Evolutionary conservation across 1,284 basidiomycete genomes (phyloP), one percentile per base, ranked within the genome.

Genomic region (Puccinia hordei): DNA sequence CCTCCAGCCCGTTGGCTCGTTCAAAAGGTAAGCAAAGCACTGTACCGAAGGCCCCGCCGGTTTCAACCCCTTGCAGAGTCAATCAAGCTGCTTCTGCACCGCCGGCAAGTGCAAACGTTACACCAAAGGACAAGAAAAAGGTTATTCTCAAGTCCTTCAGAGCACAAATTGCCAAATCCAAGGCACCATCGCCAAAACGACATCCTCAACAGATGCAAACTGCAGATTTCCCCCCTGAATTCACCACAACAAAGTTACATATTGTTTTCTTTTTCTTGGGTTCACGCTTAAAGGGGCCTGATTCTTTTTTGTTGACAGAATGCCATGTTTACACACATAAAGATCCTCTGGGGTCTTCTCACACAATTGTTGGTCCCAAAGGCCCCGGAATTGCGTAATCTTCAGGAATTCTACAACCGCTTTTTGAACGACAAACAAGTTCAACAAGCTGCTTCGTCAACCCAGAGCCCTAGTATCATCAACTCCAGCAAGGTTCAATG

Each of bases 271-370:
- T 72, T 30, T 0, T 38, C 13, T 46, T 33, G 6, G 15, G 3
- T 46, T 33, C n/a, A n/a, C 1, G 4, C 27, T 24, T 68, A 12
- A n/a, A 24, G n/a, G 24, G 6, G 9, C 22, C n/a, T 63, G 35
- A 46, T 68, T 24, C 19, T 38, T 46, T 13, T 30, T 55, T 6
- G 13, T 77, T 24, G n/a, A n/a, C n/a, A 46, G 76, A 57, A 57
- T 3, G 35, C 65, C 5, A 24, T 78, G 8, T 78, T 71, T 19
- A 30, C 59, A 15, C 76, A 78, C n/a, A 55, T 78, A 6, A 68
- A 71, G 35, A n/a, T 78, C 13, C 53, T 78, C 5, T 78, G 76
- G 76, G 76, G 76, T 27, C 63, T 78, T 13, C 33, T 78, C 24
- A 71, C 57, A 22, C 49, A 68, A 44, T 10, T 19, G 1, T 38